These are phyloP conservation scores for Solanum chaucha DNA, from an alignment of 257 asterid species.

Conservation along the genomic window DNA sequence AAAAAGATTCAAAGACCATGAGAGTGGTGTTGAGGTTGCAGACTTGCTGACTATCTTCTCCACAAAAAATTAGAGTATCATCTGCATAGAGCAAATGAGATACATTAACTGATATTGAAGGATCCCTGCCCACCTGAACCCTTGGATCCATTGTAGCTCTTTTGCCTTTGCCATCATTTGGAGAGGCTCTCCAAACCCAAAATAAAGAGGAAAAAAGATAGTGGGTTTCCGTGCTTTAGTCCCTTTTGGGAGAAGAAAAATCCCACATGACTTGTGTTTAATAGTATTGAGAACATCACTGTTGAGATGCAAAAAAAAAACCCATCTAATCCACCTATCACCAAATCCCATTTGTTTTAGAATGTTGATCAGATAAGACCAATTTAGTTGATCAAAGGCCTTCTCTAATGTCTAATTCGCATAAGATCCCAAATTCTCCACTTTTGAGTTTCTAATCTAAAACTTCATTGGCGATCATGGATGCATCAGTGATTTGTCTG, in stretches of 20 bases:
- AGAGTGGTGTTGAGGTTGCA: not conserved
- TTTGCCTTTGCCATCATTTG: not conserved
- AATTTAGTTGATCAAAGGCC: too few species aligned
- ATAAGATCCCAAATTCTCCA: too few species aligned
- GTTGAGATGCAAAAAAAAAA: not conserved
- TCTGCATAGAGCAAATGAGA: not conserved
- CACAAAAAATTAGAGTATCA: not conserved
- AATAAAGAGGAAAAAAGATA: not conserved
- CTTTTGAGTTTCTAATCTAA: too few species aligned
- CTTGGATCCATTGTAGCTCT: not conserved
- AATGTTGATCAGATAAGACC: too few species aligned
- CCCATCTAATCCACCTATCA: not conserved
- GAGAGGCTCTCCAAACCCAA: not conserved
- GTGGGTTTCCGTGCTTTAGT: not conserved
- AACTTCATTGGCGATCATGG: too few species aligned
- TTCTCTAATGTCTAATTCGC: too few species aligned
- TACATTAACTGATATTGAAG: not conserved
- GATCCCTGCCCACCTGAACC: not conserved
- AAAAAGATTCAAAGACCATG: not conserved
- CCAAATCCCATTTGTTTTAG: not conserved
- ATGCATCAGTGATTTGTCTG: too few species aligned
- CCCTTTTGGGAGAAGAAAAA: not conserved
- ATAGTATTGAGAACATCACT: not conserved
- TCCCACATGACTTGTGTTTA: not conserved
- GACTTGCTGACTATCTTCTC: not conserved